These are phyloP conservation scores for Hypoxylon sp. DNA, from an alignment of 2,329 filamentous ascomycete species.

Conservation along the genomic window DNA sequence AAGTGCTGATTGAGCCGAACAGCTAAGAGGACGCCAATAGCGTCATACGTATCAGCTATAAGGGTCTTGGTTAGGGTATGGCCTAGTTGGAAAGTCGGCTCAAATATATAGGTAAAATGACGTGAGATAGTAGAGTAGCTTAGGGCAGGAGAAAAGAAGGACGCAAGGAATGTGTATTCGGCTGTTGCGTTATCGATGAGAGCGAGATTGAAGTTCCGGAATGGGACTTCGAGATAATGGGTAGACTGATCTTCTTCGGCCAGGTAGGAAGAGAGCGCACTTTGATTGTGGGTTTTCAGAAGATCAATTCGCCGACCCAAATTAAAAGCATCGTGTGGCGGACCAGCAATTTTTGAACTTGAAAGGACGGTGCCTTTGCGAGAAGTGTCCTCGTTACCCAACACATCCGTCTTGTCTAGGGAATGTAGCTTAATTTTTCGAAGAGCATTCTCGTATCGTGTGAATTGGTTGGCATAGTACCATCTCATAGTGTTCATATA, in stretches of 20 bases:
- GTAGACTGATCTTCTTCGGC: conserved; percentile 90
- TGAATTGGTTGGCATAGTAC: conserved; percentile 96
- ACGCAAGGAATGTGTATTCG: conserved; percentile 93
- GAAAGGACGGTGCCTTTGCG: conserved; percentile 74
- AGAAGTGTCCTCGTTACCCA: conserved; percentile 82
- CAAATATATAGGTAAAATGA: conserved; percentile 90
- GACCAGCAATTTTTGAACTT: conserved; percentile 65
- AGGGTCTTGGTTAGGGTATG: conserved; percentile 82
- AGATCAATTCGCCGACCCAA: conserved; percentile 89
- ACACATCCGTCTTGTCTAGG: conserved; percentile 85
- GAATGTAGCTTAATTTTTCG: conserved; percentile 87
- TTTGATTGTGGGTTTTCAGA: conserved; percentile 79
- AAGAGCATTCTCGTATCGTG: conserved; percentile 86
- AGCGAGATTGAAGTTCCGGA: conserved; percentile 94
- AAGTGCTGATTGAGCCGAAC: conserved; percentile 94
- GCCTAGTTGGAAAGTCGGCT: conserved; percentile 89
- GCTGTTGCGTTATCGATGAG: conserved; percentile 93
- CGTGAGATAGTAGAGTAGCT: conserved; percentile 83
- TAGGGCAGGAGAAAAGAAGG: conserved; percentile 87
- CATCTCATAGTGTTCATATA: conserved; percentile 99
- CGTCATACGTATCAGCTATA: conserved; percentile 83
- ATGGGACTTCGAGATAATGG: conserved; percentile 91
- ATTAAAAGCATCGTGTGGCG: conserved; percentile 88
- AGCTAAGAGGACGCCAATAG: conserved; percentile 88
- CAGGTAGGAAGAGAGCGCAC: conserved; percentile 87